A percentile compares a stretch with the other conserved stretches of the same genome.
These are phyloP conservation scores for Akanthomyces uredinophilus DNA, from an alignment of 2,329 filamentous ascomycete genomes.

Conservation along the genomic window DNA sequence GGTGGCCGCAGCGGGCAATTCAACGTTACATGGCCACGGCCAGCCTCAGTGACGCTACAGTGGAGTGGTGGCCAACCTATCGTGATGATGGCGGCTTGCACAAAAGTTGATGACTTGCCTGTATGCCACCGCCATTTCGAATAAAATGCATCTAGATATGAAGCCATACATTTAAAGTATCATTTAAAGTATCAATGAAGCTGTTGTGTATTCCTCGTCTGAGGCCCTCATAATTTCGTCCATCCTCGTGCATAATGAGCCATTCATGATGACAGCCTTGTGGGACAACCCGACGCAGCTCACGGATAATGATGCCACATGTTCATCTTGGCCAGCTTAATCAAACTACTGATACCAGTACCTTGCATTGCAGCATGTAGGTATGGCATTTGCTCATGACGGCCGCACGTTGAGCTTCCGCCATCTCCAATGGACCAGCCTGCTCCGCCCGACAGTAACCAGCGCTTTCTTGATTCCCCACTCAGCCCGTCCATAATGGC, in stretches of 20 bases:
- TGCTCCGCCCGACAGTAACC: conserved; percentile 6
- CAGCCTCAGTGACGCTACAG: background rate
- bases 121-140: background rate
- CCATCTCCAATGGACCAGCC: background rate
- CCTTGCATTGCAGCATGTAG: no score
- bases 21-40: conserved; percentile 13
- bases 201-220: background rate
- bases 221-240: no score
- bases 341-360: no score
- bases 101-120: background rate
- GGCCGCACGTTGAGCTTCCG: background rate
- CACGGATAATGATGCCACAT: background rate
- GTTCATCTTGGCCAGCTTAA: background rate
- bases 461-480: conserved; percentile 9
- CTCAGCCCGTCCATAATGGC: conserved; percentile 10
- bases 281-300: background rate
- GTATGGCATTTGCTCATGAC: background rate
- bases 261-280: background rate
- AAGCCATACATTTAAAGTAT: background rate
- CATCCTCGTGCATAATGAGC: background rate
- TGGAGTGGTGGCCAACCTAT: background rate
- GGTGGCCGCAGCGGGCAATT: background rate
- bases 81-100: background rate
- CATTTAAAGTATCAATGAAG: background rate
- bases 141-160: background rate